A percentile compares a stretch with the other conserved stretches of the same genome.
Evolutionary conservation across 805 yeast genomes (phyloP).

Genomic region (Metschnikowia orientalis): DNA sequence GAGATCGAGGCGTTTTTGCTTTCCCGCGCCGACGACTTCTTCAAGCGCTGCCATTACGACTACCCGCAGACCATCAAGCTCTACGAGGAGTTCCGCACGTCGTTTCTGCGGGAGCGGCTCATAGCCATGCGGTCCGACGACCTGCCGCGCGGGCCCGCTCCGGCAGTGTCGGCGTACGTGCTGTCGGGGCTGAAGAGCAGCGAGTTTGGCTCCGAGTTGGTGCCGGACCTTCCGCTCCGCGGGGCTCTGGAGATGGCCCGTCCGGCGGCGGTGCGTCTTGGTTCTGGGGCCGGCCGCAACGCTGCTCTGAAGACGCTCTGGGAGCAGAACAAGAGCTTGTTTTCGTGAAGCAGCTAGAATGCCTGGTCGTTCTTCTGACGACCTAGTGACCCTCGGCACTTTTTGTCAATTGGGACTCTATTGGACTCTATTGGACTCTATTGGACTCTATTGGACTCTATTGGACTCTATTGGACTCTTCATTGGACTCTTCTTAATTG

Average conservation of each 20-base stretch:
- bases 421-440: no score
- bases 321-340: constrained; percentile 4
- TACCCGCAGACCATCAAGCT: constrained; percentile 42
- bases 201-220: constrained; percentile 1
- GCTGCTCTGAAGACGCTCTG: background rate
- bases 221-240: background rate
- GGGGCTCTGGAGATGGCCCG: background rate
- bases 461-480: no score
- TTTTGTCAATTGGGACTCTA: no score
- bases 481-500: no score
- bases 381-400: no score
- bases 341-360: no score
- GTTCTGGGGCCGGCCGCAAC: constrained; percentile 2
- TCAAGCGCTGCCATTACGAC: constrained; percentile 36
- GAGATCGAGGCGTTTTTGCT: constrained; percentile 40
- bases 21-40: constrained; percentile 40
- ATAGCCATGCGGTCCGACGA: constrained; percentile 20
- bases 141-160: background rate
- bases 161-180: no score
- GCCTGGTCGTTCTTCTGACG: no score
- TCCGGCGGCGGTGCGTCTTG: no score
- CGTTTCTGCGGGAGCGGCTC: constrained; percentile 40
- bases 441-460: no score
- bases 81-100: constrained; percentile 40
- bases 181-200: no score